phyloP scores from a whole-genome alignment of 805 yeast species.

The Ogataea wickerhamii region DNA sequence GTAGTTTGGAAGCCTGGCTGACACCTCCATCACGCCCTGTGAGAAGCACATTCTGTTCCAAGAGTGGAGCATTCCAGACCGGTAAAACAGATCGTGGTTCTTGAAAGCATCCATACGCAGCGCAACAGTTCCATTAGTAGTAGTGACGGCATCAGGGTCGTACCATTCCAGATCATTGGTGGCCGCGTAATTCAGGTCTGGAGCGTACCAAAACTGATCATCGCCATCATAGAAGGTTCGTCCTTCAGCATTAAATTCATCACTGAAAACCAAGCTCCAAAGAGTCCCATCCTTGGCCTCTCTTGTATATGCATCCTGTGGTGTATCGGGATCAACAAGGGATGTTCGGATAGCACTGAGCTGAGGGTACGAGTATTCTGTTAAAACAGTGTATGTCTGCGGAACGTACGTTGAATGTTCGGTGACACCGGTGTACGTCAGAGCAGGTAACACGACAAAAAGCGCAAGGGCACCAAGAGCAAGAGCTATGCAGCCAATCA shows the following conservation, averaged over 20 bases:
- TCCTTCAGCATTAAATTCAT: conserved; percentile 87
- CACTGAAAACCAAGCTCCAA: conserved; percentile 83
- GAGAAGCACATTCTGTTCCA: conserved; percentile 93
- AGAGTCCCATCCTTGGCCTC: conserved; percentile 54
- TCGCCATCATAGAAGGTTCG: conserved; percentile 87
- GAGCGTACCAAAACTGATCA: conserved; percentile 88
- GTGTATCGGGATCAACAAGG: conserved; percentile 75
- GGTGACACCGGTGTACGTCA: conserved; percentile 75
- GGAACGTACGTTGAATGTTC: conserved; percentile 12
- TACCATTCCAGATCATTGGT: conserved; percentile 94
- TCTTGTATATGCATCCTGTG: conserved; percentile 42
- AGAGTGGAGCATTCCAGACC: conserved; percentile 88
- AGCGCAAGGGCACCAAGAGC: conserved; percentile 60
- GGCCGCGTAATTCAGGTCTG: conserved; percentile 79
- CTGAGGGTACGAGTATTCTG: conserved; percentile 55
- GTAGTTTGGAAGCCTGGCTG: conserved; percentile 74
- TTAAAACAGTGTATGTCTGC: conserved; percentile 40
- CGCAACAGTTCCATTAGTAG: conserved; percentile 66
- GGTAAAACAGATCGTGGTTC: conserved; percentile 74
- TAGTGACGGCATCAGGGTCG: conserved; percentile 83
- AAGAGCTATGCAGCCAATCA: conserved; percentile 56
- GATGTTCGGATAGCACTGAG: conserved; percentile 55
- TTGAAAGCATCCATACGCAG: conserved; percentile 76
- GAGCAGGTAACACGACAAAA: conserved; percentile 76
- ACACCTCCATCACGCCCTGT: conserved; percentile 74